phyloP scores from a whole-genome alignment of 2,329 filamentous ascomycete genomes.

The Juglanconis juglandina region DNA sequence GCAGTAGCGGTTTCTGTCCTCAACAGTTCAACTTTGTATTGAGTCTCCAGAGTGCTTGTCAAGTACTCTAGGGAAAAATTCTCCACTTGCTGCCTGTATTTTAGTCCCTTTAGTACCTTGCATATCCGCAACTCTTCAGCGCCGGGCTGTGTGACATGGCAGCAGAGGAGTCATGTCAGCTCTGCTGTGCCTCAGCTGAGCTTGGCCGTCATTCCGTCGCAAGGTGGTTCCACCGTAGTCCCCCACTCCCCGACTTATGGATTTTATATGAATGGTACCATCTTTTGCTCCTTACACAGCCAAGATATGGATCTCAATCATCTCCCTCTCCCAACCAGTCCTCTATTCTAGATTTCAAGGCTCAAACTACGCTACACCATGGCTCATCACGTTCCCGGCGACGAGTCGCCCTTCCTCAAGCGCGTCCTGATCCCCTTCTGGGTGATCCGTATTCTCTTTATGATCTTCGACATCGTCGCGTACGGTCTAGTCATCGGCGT shows the following conservation, averaged over 20 bases:
- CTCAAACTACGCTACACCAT: slow-evolving; percentile 15
- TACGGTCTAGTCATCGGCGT: slow-evolving; percentile 22
- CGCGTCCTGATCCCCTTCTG: slow-evolving; percentile 33
- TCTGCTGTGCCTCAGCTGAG: background rate
- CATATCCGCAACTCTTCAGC: background rate
- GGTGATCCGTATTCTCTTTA: slow-evolving; percentile 29
- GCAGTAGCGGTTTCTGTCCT: too few relatives aligned
- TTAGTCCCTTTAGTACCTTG: background rate
- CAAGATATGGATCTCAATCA: background rate
- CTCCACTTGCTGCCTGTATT: background rate
- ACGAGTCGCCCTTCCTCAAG: slow-evolving; percentile 32
- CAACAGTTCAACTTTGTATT: too few relatives aligned
- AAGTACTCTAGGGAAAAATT: background rate
- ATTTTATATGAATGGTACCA: background rate
- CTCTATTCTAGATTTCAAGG: too few relatives aligned
- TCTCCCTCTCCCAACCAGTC: too few relatives aligned
- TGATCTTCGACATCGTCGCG: slow-evolving; percentile 25
- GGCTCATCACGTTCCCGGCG: slow-evolving; percentile 27
- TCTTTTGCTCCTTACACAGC: too few relatives aligned
- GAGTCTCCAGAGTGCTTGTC: too few relatives aligned
- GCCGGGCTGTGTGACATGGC: background rate
- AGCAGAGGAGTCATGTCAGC: background rate
- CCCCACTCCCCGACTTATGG: too few relatives aligned
- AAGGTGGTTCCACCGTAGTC: too few relatives aligned
- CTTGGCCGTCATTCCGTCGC: background rate